phyloP scores from a whole-genome alignment of 768 basidiomycete genomes.

The Suillus subaureus region DNA sequence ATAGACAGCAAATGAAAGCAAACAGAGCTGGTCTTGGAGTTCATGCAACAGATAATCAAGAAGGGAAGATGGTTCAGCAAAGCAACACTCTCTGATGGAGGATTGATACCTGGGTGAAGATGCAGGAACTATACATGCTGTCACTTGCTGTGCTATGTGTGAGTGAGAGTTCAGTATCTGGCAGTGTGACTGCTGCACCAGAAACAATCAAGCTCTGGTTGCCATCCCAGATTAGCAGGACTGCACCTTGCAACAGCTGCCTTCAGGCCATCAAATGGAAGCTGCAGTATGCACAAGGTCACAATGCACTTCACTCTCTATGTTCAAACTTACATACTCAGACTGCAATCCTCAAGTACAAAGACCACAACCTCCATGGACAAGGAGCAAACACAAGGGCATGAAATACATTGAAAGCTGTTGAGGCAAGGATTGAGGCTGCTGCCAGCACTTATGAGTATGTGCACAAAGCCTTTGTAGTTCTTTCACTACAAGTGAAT shows the following conservation, averaged over 20 bases:
- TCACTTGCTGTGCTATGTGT: neutral
- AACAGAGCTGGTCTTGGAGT: neutral
- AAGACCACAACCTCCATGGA: neutral
- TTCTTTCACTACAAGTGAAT: neutral
- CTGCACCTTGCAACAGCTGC: neutral
- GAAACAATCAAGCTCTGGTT: neutral
- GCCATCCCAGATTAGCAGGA: neutral
- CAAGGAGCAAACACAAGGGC: neutral
- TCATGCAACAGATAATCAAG: neutral
- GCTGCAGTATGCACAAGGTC: neutral
- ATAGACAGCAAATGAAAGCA: neutral
- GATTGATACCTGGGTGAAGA: neutral
- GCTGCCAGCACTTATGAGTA: slow-evolving; percentile 1
- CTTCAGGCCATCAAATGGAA: neutral
- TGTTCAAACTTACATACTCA: neutral
- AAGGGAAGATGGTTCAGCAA: neutral
- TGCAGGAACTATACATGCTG: neutral
- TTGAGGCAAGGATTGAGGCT: neutral
- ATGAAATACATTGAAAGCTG: neutral
- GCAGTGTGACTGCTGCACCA: neutral
- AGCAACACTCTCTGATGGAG: neutral
- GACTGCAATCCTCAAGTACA: neutral
- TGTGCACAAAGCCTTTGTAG: neutral
- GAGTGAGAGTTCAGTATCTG: neutral
- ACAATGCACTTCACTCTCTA: neutral